Evolutionary conservation across 108 stramenopile species (phyloP).

Genomic region (Nannochloropsis oceanica): DNA sequence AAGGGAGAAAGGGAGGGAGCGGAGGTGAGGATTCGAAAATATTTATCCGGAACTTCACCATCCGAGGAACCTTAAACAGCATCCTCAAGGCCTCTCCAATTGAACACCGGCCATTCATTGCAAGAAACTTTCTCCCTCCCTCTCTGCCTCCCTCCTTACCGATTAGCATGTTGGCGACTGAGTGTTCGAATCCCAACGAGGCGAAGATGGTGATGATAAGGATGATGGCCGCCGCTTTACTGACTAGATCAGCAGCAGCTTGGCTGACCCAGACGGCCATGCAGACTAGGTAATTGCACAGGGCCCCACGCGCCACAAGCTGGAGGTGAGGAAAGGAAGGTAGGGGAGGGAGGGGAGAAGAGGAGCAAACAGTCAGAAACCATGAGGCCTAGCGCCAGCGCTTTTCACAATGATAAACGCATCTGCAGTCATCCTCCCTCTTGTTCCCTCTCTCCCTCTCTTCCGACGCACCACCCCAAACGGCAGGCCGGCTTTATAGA

Average conservation of each 20-base stretch:
- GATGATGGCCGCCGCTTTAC: slow-evolving; percentile 9
- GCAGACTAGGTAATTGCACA: neutral
- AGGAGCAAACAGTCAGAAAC: neutral
- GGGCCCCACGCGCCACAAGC: neutral
- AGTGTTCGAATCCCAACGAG: slow-evolving; percentile 47
- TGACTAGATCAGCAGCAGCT: neutral
- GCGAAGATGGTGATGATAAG: slow-evolving; percentile 34
- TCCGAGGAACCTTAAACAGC: too few species aligned
- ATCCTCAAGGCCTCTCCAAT: too few species aligned
- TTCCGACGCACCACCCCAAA: neutral
- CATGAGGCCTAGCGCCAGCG: neutral
- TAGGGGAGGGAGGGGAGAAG: neutral
- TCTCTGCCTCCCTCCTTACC: neutral
- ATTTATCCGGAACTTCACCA: neutral
- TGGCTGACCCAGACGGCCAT: neutral
- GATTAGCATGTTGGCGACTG: slow-evolving; percentile 77
- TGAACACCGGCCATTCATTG: too few species aligned
- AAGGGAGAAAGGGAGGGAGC: neutral
- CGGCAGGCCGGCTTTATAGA: neutral
- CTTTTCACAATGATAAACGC: neutral
- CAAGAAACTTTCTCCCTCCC: neutral
- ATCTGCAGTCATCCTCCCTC: too few species aligned
- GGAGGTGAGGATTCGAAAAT: neutral
- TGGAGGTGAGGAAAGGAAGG: neutral
- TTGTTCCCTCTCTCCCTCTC: neutral